Evolutionary conservation across 139 green algal genomes (phyloP).

Genomic region (Asterochloris erici): DNA sequence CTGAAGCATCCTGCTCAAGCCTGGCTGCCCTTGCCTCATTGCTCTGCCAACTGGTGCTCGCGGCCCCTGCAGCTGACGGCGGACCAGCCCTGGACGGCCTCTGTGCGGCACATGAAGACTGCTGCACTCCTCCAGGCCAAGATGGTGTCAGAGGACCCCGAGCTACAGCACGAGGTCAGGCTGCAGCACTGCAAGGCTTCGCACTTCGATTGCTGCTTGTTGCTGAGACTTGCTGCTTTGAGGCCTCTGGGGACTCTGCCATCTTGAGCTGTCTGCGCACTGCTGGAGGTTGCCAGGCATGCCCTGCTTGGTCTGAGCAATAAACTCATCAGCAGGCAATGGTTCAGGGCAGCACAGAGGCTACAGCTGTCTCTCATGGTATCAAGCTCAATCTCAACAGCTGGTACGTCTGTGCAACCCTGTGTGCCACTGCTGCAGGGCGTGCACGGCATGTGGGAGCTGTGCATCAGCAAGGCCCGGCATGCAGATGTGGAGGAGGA

Average conservation of each 20-base stretch:
- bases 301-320: too few relatives aligned
- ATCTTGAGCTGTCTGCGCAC: too few relatives aligned
- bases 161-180: constrained; percentile 9
- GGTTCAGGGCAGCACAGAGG: too few relatives aligned
- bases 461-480: constrained; percentile 62
- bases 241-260: too few relatives aligned
- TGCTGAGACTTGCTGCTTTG: too few relatives aligned
- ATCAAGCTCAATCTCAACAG: background rate
- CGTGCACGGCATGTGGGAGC: constrained; percentile 67
- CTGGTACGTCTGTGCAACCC: background rate
- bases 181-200: background rate
- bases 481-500: constrained; percentile 48
- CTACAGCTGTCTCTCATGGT: background rate
- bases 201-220: too few relatives aligned
- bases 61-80: constrained; percentile 35
- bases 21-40: background rate
- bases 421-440: constrained; percentile 26
- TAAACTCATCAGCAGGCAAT: too few relatives aligned
- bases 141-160: constrained; percentile 5
- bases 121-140: constrained; percentile 27
- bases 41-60: too few relatives aligned
- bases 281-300: too few relatives aligned
- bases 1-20: background rate
- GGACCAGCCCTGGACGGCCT: constrained; percentile 56
- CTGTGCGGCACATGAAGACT: constrained; percentile 39